Base-by-base conservation (phyloP, 2,329 filamentous ascomycete genomes). In the Chaetomiaceae sp. region DNA sequence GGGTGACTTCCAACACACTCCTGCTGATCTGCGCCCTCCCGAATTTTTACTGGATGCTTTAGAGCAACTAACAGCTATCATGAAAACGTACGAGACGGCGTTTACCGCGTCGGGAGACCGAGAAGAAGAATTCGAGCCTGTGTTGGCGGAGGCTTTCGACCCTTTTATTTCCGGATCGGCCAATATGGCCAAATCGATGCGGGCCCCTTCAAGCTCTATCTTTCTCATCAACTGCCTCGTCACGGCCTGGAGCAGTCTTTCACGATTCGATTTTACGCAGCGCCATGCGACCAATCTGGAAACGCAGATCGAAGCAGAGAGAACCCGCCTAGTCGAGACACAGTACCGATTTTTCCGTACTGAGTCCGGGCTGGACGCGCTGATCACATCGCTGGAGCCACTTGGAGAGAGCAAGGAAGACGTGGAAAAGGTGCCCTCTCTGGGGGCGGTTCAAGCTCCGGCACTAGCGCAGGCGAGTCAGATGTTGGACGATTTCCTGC, bases 41-140 rank as follows among this genome's bases (percentile, higher is more conserved):
- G 80, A 86, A 14, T 96, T 96, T 69, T 72, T 97, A 0, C 75
- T 84, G 33, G 87, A 95, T 51, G 86, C 90, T 5, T 75, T 99
- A 1, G 85, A 90, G 59, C 87, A 88, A 60, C 75, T 99, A 8
- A 81, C 78, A 32, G 78, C 82, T 5, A 85, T 97, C 46, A 87
- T 96, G 76, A 88, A 87, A 66, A 94, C 87, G 18, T 92, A 91
- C 65, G 90, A 95, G 60, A 87, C 87, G 1, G 95, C 91, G 0
- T 74, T 94, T 21, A 81, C 85, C 2, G 71, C 79, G 2, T 70
- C 75, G 1, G 71, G 77, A 8, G 76, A 82, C 55, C 75, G 79
- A 46, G 84, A 86, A 57, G 78, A 80, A 34, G 84, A 84, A 33
- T 95, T 96, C 63, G 79, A 87, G 42, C 79, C 83, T 5, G 83